Conservation (phyloP, 2,329 filamentous ascomycete species). For the Sporothrix pallida region DNA sequence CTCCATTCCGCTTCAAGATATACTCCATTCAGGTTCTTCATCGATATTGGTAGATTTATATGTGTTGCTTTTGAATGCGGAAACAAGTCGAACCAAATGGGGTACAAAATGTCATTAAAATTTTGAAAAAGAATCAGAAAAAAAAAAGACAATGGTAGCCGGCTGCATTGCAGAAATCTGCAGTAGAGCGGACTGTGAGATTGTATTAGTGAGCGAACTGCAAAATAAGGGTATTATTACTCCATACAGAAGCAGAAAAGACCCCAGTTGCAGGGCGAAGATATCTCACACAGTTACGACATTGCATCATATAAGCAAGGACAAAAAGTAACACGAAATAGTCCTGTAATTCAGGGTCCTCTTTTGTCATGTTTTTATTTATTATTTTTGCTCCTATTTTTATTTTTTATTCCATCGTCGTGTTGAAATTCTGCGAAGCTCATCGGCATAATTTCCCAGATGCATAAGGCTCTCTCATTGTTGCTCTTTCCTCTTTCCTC, state of each 20-base stretch:
- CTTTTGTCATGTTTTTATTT: background rate
- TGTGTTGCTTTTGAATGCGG: constrained; percentile 22
- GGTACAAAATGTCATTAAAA: background rate
- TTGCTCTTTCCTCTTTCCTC: background rate
- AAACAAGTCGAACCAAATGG: constrained; percentile 26
- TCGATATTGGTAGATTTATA: background rate
- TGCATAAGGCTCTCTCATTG: background rate
- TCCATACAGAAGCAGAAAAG: background rate
- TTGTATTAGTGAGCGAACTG: background rate
- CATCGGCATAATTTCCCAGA: constrained; percentile 11
- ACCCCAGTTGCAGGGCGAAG: background rate
- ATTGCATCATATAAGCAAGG: constrained; percentile 29
- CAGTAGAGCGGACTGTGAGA: background rate
- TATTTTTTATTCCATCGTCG: no score
- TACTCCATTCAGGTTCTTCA: background rate
- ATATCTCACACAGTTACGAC: constrained; percentile 20
- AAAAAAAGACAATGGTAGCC: background rate
- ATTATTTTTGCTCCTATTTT: background rate
- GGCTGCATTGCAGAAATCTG: background rate
- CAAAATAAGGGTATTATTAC: no score
- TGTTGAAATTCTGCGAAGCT: background rate
- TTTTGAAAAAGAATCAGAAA: background rate
- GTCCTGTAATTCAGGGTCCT: background rate
- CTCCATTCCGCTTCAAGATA: background rate
- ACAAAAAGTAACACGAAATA: constrained; percentile 12